Base-by-base conservation (phyloP, 768 basidiomycete genomes). In the Flagelloscypha sp. region DNA sequence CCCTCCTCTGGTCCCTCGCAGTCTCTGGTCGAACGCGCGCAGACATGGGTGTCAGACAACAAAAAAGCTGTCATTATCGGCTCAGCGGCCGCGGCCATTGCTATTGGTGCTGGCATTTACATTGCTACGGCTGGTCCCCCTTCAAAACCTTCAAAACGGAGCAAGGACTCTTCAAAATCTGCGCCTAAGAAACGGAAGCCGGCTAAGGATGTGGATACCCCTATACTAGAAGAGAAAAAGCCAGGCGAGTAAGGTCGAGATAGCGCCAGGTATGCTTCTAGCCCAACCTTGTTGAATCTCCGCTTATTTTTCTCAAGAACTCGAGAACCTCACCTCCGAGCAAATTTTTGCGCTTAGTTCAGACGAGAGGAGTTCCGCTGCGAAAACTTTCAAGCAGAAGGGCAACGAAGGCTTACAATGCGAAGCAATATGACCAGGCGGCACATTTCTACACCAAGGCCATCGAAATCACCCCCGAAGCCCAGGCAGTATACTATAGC, bases 401-500 rank as follows among this genome's bases (percentile, higher is more conserved):
- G 85, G 85, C 30, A 88, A 88, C 45, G 50, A 63, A 12, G n/a
- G 75, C 79, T 10, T 88, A 87, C 59, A 69, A 76, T 47, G 59
- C 59, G 28, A 73, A 70, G 45, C 71, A 72, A 47, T 85, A 76
- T 46, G 53, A 58, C 5, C 59, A 63, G 28, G 84, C 84, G 7
- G 70, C 68, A 18, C 67, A 75, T 16, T 61, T 72, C 37, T 87
- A 88, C 62, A 82, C 82, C 8, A 74, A 72, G 38, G 85, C 85
- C 24, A 86, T 88, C 43, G 65, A 71, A 30, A 67, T 84, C 13
- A 67, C 84, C 4, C 79, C 84, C 6, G 79, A 76, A 54, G 76
- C 80, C 6, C 89, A 94, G 50, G 81, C 95, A 19, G 88, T 97
- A 21, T 99, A 83, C 63, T 97, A 79, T 72, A 88, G 86, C 59